phyloP scores from a whole-genome alignment of 768 basidiomycete genomes.

The Phylloporus rhodoxanthus region DNA sequence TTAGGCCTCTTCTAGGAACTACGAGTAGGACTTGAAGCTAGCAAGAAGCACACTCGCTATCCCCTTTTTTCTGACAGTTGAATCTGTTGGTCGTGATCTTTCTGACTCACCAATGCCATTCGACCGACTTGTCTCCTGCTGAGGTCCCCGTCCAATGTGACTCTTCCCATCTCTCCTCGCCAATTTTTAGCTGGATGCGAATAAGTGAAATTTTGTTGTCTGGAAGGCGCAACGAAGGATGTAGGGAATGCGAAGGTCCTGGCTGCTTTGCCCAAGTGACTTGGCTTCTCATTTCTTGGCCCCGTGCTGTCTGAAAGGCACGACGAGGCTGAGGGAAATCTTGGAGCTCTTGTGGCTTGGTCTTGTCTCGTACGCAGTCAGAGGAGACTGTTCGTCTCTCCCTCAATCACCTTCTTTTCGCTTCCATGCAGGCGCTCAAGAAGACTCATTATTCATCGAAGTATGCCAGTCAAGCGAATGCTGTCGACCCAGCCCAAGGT shows the following conservation, averaged over 20 bases:
- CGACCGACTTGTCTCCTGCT: too few relatives aligned
- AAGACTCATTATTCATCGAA: not conserved
- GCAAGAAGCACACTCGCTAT: not conserved
- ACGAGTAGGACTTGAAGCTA: not conserved
- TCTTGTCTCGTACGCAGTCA: not conserved
- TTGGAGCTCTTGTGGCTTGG: not conserved
- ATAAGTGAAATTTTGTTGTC: not conserved
- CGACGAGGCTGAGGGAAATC: not conserved
- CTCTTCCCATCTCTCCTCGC: not conserved
- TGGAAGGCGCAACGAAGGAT: too few relatives aligned
- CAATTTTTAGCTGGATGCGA: not conserved
- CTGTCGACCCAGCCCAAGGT: constrained; percentile 32
- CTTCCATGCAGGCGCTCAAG: not conserved
- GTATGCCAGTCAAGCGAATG: constrained; percentile 1
- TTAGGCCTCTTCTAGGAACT: constrained; percentile 7
- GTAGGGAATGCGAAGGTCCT: not conserved
- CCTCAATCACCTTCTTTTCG: not conserved
- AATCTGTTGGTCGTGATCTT: not conserved
- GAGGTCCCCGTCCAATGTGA: too few relatives aligned
- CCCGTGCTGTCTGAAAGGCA: not conserved
- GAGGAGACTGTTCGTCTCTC: not conserved
- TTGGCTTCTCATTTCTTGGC: not conserved
- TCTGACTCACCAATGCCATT: too few relatives aligned
- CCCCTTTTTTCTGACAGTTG: not conserved
- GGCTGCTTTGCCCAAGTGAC: not conserved